Evolutionary conservation across 2,329 filamentous ascomycete species (phyloP).

Genomic region (Ophiosphaerella korrae): DNA sequence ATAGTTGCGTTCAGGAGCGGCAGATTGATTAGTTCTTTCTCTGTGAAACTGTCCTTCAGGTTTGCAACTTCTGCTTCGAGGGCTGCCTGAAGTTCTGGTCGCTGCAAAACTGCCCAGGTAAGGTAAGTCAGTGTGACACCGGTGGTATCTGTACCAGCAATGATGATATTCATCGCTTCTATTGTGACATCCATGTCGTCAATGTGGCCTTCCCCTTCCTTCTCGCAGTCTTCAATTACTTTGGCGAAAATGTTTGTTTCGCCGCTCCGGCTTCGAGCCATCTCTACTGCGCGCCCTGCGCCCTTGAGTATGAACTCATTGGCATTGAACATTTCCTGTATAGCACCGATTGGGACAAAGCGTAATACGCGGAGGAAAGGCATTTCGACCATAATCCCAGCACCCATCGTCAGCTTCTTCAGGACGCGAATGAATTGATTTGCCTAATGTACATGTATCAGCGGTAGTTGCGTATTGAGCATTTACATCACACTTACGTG

Average conservation of each 20-base stretch:
- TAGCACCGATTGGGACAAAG: constrained; percentile 32
- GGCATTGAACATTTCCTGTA: constrained; percentile 44
- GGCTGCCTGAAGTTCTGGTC: constrained; percentile 21
- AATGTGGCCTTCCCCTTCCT: constrained; percentile 34
- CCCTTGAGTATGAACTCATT: constrained; percentile 40
- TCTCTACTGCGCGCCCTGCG: constrained; percentile 37
- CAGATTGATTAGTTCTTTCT: constrained; percentile 40
- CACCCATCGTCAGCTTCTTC: constrained; percentile 42
- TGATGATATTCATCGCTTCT: constrained; percentile 42
- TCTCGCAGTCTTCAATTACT: constrained; percentile 38
- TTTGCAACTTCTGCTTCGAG: constrained; percentile 29
- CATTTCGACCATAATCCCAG: constrained; percentile 45
- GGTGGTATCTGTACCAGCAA: constrained; percentile 45
- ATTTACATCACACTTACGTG: constrained; percentile 26
- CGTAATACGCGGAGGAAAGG: constrained; percentile 42
- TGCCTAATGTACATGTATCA: constrained; percentile 14
- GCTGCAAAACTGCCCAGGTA: constrained; percentile 39
- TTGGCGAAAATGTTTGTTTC: constrained; percentile 43
- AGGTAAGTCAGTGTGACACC: constrained; percentile 43
- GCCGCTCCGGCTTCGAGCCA: constrained; percentile 34
- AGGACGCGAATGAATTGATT: constrained; percentile 46
- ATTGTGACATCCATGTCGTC: constrained; percentile 41
- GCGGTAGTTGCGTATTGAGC: neutral
- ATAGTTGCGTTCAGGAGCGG: constrained; percentile 47
- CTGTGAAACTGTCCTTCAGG: constrained; percentile 24